phyloP scores from a whole-genome alignment of 768 basidiomycete genomes.

The Collybia sordida region DNA sequence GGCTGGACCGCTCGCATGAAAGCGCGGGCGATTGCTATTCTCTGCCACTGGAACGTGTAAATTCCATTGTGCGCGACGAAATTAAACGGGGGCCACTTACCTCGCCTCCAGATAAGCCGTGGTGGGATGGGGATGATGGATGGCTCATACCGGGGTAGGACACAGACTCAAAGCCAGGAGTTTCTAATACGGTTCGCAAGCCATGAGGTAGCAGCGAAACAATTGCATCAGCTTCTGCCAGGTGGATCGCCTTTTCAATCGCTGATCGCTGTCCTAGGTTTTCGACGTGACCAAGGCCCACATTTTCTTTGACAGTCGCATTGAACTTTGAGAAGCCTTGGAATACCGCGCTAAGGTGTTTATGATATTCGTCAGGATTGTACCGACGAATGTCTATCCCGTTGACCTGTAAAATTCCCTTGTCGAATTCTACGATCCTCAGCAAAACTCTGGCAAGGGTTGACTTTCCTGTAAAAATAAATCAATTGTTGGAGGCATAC shows the following conservation, averaged over 20 bases:
- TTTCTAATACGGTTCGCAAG: constrained; percentile 70
- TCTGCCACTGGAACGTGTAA: constrained; percentile 64
- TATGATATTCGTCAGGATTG: constrained; percentile 70
- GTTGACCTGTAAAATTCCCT: constrained; percentile 70
- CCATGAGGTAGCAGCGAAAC: constrained; percentile 70
- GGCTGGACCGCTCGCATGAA: constrained; percentile 82
- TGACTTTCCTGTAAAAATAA: constrained; percentile 63
- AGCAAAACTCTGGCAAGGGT: constrained; percentile 82
- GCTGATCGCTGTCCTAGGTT: constrained; percentile 55
- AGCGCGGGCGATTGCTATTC: constrained; percentile 81
- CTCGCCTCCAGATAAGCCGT: constrained; percentile 85
- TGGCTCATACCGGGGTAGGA: constrained; percentile 40
- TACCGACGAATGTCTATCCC: constrained; percentile 64
- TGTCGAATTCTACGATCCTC: constrained; percentile 75
- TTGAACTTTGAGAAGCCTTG: constrained; percentile 85
- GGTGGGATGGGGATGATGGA: constrained; percentile 37
- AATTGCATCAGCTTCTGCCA: constrained; percentile 70
- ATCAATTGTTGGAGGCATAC: constrained; percentile 6
- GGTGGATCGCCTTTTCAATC: constrained; percentile 62
- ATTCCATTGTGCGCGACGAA: not conserved
- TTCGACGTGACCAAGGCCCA: constrained; percentile 78
- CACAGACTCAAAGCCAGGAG: constrained; percentile 56
- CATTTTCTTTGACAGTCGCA: constrained; percentile 77
- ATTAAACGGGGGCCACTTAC: constrained; percentile 35
- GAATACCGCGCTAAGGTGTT: constrained; percentile 76